Evolutionary conservation across 345 rosid genomes (phyloP).

Genomic region (Noccaea bulbosa): DNA sequence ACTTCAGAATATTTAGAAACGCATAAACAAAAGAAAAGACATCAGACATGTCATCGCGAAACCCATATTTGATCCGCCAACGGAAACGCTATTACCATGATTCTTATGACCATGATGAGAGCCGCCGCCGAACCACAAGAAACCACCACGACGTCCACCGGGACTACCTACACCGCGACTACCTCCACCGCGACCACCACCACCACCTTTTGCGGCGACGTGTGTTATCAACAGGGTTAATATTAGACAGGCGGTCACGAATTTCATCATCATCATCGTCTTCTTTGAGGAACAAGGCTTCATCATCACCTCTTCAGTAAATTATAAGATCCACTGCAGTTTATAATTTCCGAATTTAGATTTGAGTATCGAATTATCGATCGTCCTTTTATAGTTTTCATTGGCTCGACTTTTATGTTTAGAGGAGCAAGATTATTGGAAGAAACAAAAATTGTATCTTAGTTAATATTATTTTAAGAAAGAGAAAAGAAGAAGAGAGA

Average conservation of each 20-base stretch:
- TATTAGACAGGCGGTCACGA: background rate
- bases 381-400: no score
- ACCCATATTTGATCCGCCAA: conserved; percentile 2
- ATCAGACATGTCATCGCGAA: conserved; percentile 3
- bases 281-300: background rate
- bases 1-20: conserved; percentile 4
- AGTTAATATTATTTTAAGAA: no score
- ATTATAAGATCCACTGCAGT: background rate
- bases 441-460: no score
- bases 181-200: background rate
- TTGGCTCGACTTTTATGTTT: no score
- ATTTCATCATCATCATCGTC: background rate
- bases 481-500: no score
- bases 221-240: background rate
- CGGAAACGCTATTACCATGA: background rate
- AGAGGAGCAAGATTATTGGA: no score
- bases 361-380: no score
- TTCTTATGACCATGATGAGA: background rate
- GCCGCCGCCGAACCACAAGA: background rate
- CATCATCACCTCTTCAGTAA: background rate
- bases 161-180: background rate
- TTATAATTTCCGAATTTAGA: no score
- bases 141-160: background rate
- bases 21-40: conserved; percentile 12
- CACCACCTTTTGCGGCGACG: conserved; percentile 10